These are phyloP conservation scores for Lecanicillium sp. DNA, from an alignment of 2,329 filamentous ascomycete species.

Conservation along the genomic window DNA sequence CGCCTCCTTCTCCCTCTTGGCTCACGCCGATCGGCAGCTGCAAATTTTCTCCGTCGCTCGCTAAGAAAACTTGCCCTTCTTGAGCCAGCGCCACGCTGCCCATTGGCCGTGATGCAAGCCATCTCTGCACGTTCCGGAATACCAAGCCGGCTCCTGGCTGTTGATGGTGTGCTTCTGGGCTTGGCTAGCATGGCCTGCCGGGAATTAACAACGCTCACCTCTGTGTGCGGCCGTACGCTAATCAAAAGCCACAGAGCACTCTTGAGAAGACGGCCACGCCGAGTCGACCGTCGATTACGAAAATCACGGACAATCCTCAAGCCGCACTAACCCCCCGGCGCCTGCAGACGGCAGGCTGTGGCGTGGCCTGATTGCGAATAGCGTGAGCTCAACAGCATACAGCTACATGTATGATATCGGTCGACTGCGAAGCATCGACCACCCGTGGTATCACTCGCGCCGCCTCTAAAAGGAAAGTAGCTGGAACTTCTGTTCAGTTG, in stretches of 20 bases:
- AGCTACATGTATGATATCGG: background rate
- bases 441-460: background rate
- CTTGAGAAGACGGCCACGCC: constrained; percentile 3
- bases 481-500: background rate
- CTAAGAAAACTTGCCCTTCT: constrained; percentile 1
- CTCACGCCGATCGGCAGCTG: constrained; percentile 4
- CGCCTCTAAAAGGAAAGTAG: background rate
- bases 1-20: background rate
- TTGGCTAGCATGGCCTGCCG: constrained; percentile 1
- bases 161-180: background rate
- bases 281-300: background rate
- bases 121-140: background rate
- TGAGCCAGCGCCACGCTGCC: background rate
- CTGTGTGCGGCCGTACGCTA: background rate
- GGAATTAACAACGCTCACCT: too few species aligned
- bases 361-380: background rate
- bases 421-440: constrained; percentile 3
- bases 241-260: background rate
- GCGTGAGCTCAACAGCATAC: background rate
- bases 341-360: too few species aligned
- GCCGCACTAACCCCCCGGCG: background rate
- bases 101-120: constrained; percentile 10
- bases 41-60: background rate
- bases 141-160: constrained; percentile 5
- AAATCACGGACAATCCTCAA: background rate